Percentiles rank a stretch among this genome's conserved stretches.
These are phyloP conservation scores for Trichophyton simii DNA, from an alignment of 2,329 filamentous ascomycete genomes.

Conservation along the genomic window DNA sequence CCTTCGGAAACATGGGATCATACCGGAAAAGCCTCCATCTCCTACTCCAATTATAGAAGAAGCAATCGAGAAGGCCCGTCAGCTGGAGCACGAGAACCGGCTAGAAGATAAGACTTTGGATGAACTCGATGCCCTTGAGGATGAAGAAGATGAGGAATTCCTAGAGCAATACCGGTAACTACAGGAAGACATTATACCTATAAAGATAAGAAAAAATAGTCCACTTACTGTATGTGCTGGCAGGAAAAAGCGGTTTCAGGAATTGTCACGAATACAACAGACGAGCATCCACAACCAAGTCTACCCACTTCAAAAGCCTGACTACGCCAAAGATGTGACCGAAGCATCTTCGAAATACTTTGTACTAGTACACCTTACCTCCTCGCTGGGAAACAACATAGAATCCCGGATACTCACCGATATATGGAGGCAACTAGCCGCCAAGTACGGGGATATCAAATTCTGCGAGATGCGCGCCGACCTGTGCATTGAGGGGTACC, in stretches of 20 bases:
- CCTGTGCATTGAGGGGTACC: slow-evolving; percentile 93
- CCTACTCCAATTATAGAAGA: slow-evolving; percentile 95
- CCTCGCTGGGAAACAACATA: slow-evolving; percentile 62
- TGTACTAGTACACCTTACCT: slow-evolving; percentile 69
- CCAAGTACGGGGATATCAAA: slow-evolving; percentile 84
- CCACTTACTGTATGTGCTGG: background rate
- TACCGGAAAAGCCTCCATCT: slow-evolving; percentile 93
- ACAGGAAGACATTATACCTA: background rate
- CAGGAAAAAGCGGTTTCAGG: slow-evolving; percentile 68
- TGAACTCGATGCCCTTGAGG: slow-evolving; percentile 84
- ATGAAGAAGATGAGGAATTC: slow-evolving; percentile 88
- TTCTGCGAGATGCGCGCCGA: slow-evolving; percentile 91
- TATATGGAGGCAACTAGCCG: slow-evolving; percentile 72
- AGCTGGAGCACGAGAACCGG: slow-evolving; percentile 79
- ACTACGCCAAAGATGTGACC: slow-evolving; percentile 83
- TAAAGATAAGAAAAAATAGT: background rate
- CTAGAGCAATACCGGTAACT: slow-evolving; percentile 63
- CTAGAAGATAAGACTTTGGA: slow-evolving; percentile 90
- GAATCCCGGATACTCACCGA: slow-evolving; percentile 76
- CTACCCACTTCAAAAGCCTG: slow-evolving; percentile 86
- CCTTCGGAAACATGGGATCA: slow-evolving; percentile 86
- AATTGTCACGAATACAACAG: slow-evolving; percentile 61
- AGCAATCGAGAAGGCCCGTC: slow-evolving; percentile 70
- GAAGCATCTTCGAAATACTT: slow-evolving; percentile 63
- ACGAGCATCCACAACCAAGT: slow-evolving; percentile 78